Conservation (phyloP, 73 alveolate genomes). For the Paramecium pentaurelia region DNA sequence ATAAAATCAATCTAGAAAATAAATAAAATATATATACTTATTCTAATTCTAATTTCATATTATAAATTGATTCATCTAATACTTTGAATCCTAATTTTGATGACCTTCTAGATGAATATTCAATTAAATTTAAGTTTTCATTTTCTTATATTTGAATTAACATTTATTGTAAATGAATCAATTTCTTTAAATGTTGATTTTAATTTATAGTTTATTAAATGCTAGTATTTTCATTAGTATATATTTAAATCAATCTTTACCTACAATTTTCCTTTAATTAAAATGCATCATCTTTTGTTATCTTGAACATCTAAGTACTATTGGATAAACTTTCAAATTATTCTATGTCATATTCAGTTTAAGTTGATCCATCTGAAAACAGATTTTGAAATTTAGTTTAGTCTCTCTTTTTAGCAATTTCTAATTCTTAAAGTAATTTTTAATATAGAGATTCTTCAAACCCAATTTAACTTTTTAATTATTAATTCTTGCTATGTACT, state of each 20-base stretch:
- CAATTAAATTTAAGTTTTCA: neutral
- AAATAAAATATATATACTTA: neutral
- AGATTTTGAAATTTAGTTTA: neutral
- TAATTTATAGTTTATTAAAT: neutral
- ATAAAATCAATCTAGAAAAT: neutral
- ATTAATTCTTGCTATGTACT: slow-evolving; percentile 1
- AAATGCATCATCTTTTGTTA: neutral
- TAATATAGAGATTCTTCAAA: slow-evolving; percentile 8
- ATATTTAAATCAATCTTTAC: neutral
- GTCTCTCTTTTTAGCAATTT: neutral
- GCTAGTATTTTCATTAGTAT: neutral
- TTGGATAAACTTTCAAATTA: neutral
- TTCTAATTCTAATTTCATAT: neutral
- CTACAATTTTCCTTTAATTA: neutral
- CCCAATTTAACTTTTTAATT: neutral
- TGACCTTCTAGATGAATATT: neutral
- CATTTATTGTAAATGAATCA: slow-evolving; percentile 11
- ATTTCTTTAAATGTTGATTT: neutral
- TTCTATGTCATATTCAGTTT: neutral
- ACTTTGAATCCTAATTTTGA: neutral
- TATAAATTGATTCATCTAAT: neutral
- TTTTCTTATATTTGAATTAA: neutral
- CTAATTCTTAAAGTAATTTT: slow-evolving; percentile 13
- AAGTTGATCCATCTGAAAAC: neutral
- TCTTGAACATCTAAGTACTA: neutral